Base-by-base conservation (phyloP, 2,329 filamentous ascomycete genomes). In the Dryadomyces sulphureus region DNA sequence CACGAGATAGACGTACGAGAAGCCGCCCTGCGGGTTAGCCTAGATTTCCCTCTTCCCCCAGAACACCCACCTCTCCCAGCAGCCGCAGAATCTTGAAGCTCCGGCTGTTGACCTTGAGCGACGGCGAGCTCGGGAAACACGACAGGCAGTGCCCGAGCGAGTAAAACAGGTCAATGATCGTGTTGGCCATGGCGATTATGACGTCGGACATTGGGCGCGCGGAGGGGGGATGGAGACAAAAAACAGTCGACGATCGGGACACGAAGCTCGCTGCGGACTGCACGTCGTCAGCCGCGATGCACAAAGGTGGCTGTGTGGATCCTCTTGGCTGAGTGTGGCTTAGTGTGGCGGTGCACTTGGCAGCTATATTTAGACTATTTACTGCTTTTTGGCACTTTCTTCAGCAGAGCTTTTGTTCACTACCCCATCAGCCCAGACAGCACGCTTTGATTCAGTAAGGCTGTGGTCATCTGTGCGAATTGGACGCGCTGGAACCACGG, bases 1-100 rank as follows among this genome's bases (percentile, higher is more conserved):
- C 49, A 98, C 92, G 49, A 98, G 84, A 67, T 98, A 98, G 56
- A 98, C 92, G 65, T 96, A 98, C 53, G 88, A 94, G 71, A 98
- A 98, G 58, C 92, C 92, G 60, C 92, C 92, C 83, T 90, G 48
- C 17, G 25, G 19, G 32, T 25, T 34, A 36, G 17, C 27, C 36
- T n/a, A 42, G 39, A 17, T 12, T 7, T 9, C 7, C 11, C 20
- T 2, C 11, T 4, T 14, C 21, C 6, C 5, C 1, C 11, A 40
- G 38, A 32, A 35, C 17, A 49, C 70, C 55, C 68, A 88, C 84
- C 75, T 98, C 92, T 62, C 92, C 92, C 4, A 98, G 74, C 43
- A 98, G 72, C 49, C 92, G 84, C 56, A 94, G 69, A 61, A 98
- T 93, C 73, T 95, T 96, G 73, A 95, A 95, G 66, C 80, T 92